phyloP scores from a whole-genome alignment of 208 protist genomes.

The Acanthamoeba rhysodes region DNA sequence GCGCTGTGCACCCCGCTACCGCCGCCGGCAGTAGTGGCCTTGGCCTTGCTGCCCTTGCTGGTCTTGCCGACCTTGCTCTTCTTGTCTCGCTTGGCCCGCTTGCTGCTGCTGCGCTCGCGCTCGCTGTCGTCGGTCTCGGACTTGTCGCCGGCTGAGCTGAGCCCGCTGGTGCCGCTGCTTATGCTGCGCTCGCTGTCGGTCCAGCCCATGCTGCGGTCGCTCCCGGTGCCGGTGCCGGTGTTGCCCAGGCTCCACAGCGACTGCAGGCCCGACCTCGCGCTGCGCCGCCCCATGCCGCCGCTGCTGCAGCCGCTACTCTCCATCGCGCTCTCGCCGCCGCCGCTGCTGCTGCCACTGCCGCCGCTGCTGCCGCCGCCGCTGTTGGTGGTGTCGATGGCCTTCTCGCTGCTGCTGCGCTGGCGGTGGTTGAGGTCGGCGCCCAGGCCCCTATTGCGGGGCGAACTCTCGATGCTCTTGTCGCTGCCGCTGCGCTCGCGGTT shows the following conservation, averaged over 20 bases:
- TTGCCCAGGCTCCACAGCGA: not conserved
- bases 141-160: not conserved
- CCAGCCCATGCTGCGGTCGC: slow-evolving; percentile 26
- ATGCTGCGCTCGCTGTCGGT: slow-evolving; percentile 46
- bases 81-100: not conserved
- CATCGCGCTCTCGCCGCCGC: not conserved
- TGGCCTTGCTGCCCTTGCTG: not conserved
- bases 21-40: not conserved
- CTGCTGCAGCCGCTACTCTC: not conserved
- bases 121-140: not conserved
- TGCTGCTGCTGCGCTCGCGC: not conserved
- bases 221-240: not conserved
- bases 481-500: slow-evolving; percentile 28
- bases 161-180: not conserved
- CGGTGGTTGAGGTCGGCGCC: not conserved
- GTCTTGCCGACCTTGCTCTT: not conserved
- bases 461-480: not conserved
- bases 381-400: not conserved
- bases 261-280: not conserved
- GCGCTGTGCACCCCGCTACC: not conserved
- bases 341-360: not conserved
- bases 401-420: not conserved
- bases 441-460: too few relatives aligned
- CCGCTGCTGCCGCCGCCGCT: not conserved
- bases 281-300: not conserved